Evolutionary conservation across 129 eudicot species (phyloP).

Genomic region (Pulicaria dysenterica): DNA sequence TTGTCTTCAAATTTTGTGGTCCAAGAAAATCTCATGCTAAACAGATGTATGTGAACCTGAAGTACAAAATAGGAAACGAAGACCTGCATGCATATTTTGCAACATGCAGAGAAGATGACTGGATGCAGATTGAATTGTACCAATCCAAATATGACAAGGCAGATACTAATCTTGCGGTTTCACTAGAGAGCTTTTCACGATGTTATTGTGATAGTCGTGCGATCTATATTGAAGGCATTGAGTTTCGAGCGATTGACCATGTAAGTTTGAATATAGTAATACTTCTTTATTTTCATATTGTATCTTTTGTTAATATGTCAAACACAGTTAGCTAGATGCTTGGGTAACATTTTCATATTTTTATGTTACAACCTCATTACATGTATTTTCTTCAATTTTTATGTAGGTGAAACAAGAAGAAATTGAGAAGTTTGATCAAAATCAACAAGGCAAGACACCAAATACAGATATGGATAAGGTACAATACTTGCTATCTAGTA

Average conservation of each 20-base stretch:
- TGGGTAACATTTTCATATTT: no score
- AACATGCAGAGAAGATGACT: constrained; percentile 4
- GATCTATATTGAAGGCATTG: constrained; percentile 6
- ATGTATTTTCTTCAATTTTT: not conserved
- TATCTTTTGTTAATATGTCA: not conserved
- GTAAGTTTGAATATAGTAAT: not conserved
- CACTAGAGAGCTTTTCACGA: constrained; percentile 5
- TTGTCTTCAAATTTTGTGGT: not conserved
- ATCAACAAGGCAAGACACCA: not conserved
- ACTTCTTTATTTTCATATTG: not conserved
- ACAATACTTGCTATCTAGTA: not conserved
- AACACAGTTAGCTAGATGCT: not conserved
- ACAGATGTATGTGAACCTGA: constrained; percentile 15
- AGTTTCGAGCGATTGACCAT: not conserved
- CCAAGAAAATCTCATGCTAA: constrained; percentile 3
- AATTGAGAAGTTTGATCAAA: not conserved
- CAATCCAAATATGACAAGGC: not conserved
- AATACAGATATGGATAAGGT: not conserved
- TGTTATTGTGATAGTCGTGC: constrained; percentile 10
- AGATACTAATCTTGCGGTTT: not conserved
- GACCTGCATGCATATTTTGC: constrained; percentile 10
- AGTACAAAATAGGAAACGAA: not conserved
- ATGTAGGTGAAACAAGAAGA: not conserved
- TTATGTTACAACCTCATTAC: no score
- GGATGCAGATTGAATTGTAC: not conserved